Conservation (phyloP, 768 basidiomycete species). For the Amanita jacksonii region DNA sequence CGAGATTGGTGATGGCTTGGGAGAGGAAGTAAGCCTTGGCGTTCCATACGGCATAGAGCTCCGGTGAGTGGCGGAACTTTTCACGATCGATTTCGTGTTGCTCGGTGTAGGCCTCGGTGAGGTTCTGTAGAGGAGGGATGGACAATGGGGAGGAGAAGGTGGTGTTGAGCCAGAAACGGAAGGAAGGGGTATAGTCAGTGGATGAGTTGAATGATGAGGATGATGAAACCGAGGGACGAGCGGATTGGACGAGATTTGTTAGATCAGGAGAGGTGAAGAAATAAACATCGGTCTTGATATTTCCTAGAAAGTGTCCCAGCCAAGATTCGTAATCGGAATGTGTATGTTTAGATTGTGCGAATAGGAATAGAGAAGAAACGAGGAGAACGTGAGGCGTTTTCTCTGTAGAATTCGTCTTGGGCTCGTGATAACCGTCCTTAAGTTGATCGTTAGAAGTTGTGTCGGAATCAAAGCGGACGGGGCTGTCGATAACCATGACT, state of each 20-base stretch:
- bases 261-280: constrained; percentile 39
- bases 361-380: constrained; percentile 46
- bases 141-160: constrained; percentile 35
- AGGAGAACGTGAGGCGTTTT: constrained; percentile 30
- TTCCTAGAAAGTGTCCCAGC: constrained; percentile 34
- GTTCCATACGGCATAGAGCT: constrained; percentile 48
- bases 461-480: no score
- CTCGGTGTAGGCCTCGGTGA: constrained; percentile 24
- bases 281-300: constrained; percentile 40
- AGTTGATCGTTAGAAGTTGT: no score
- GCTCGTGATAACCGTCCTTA: no score
- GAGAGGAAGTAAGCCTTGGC: constrained; percentile 42
- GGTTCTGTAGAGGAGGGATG: constrained; percentile 32
- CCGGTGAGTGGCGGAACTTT: constrained; percentile 29
- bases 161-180: constrained; percentile 34
- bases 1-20: constrained; percentile 25
- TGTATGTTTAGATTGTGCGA: constrained; percentile 40
- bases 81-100: constrained; percentile 41
- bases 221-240: no score
- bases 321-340: constrained; percentile 33
- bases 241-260: constrained; percentile 20
- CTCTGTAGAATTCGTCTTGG: no score
- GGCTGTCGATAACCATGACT: no score
- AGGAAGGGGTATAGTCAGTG: no score
- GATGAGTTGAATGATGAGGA: no score